Percentiles rank a stretch among this genome's conserved stretches.
Conservation (phyloP, 164 flowering plant species). For the Liriodendron chinense region DNA sequence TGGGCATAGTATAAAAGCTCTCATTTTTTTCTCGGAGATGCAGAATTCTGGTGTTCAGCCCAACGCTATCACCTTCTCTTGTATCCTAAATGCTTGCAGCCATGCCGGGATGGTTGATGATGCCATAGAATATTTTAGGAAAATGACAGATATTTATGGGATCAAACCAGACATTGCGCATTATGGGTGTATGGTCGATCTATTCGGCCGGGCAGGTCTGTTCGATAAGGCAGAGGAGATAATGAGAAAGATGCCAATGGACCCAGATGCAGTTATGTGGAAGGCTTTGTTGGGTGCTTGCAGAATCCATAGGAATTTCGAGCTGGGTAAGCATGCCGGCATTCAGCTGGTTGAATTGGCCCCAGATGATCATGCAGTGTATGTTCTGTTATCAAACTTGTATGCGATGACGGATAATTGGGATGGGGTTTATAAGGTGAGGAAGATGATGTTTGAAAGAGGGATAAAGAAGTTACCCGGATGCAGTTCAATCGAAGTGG, state of each 20-base stretch:
- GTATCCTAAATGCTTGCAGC: slow-evolving; percentile 14
- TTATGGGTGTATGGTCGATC: slow-evolving; percentile 18
- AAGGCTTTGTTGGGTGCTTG: slow-evolving; percentile 13
- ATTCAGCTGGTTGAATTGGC: slow-evolving; percentile 12
- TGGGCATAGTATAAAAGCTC: slow-evolving; percentile 15
- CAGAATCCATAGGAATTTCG: slow-evolving; percentile 13
- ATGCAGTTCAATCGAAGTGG: slow-evolving; percentile 15
- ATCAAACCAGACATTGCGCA: slow-evolving; percentile 9
- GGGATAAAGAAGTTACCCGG: slow-evolving; percentile 14
- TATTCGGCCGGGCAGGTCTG: slow-evolving; percentile 10
- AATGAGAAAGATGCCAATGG: slow-evolving; percentile 10
- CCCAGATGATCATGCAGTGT: slow-evolving; percentile 8
- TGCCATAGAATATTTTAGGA: slow-evolving; percentile 1
- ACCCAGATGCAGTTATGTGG: slow-evolving; percentile 11
- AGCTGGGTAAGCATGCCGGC: slow-evolving; percentile 14
- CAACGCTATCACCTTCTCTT: slow-evolving; percentile 14
- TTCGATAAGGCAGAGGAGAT: slow-evolving; percentile 9
- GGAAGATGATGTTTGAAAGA: slow-evolving; percentile 15
- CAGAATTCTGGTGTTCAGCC: slow-evolving; percentile 3
- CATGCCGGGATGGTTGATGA: slow-evolving; percentile 10
- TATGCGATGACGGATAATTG: slow-evolving; percentile 10
- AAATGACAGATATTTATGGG: slow-evolving; percentile 8
- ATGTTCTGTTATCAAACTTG: slow-evolving; percentile 13
- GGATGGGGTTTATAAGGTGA: slow-evolving; percentile 10
- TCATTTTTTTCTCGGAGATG: slow-evolving; percentile 8